A percentile compares a stretch with the other conserved stretches of the same genome.
Conservation (phyloP, 345 rosid genomes). For the Boechera stricta region DNA sequence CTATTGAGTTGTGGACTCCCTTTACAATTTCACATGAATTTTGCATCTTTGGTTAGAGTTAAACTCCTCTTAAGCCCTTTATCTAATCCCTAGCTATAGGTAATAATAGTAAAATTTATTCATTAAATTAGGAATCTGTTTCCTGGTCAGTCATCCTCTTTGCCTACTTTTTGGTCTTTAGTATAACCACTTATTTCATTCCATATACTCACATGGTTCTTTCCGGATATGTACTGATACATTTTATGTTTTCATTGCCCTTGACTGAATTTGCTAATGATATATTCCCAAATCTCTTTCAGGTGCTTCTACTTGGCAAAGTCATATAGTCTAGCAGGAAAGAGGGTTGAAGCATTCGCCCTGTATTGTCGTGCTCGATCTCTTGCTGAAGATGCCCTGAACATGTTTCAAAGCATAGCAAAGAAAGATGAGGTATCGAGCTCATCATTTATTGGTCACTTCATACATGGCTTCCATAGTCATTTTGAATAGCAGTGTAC, state of each 20-base stretch:
- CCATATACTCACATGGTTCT: background rate
- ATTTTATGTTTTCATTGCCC: slow-evolving; percentile 12
- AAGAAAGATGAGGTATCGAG: slow-evolving; percentile 61
- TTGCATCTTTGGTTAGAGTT: slow-evolving; percentile 11
- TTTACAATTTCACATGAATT: background rate
- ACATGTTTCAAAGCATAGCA: slow-evolving; percentile 51
- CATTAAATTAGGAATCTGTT: background rate
- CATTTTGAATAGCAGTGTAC: slow-evolving; percentile 8
- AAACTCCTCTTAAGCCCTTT: background rate
- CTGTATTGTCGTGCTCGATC: slow-evolving; percentile 77
- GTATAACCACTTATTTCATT: background rate
- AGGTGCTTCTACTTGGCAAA: slow-evolving; percentile 96
- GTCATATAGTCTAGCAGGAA: slow-evolving; percentile 92
- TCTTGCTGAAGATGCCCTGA: slow-evolving; percentile 73
- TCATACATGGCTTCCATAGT: slow-evolving; percentile 12
- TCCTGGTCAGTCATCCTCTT: background rate
- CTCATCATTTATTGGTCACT: slow-evolving; percentile 1
- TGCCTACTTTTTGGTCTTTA: slow-evolving; percentile 4
- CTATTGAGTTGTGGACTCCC: slow-evolving; percentile 11
- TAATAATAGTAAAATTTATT: background rate
- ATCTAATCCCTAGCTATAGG: slow-evolving; percentile 1
- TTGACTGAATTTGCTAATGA: slow-evolving; percentile 15
- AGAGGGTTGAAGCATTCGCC: slow-evolving; percentile 85
- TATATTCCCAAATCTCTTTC: slow-evolving; percentile 40
- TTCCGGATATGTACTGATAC: background rate